A percentile compares a stretch with the other conserved stretches of the same genome.
These are phyloP conservation scores for Ogataea glucozyma DNA, from an alignment of 805 yeast species.

Conservation along the genomic window DNA sequence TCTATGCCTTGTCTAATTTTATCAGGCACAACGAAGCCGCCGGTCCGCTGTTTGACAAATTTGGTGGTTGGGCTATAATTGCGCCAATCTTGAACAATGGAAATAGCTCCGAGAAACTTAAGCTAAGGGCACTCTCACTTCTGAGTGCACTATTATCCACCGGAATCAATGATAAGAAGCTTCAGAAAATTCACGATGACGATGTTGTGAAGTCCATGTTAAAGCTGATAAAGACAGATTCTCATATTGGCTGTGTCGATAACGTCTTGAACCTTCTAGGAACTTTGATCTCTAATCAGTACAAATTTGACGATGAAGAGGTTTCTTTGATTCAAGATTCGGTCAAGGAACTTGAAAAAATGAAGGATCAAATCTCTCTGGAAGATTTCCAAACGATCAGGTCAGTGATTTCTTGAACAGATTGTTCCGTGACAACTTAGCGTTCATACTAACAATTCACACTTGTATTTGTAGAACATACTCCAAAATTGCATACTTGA, in stretches of 20 bases:
- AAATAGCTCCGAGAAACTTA: slow-evolving; percentile 39
- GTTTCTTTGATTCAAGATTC: slow-evolving; percentile 36
- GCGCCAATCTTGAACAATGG: slow-evolving; percentile 26
- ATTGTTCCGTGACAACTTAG: background rate
- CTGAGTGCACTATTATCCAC: slow-evolving; percentile 55
- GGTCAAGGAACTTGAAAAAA: slow-evolving; percentile 40
- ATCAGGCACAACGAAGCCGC: slow-evolving; percentile 67
- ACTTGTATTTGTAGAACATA: slow-evolving; percentile 33
- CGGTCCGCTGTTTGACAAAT: slow-evolving; percentile 52
- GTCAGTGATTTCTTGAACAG: slow-evolving; percentile 37
- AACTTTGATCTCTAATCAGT: slow-evolving; percentile 45
- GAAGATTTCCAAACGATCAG: slow-evolving; percentile 55
- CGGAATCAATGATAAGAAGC: slow-evolving; percentile 43
- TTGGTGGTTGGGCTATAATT: slow-evolving; percentile 64
- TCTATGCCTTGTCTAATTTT: slow-evolving; percentile 75
- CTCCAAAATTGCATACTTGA: slow-evolving; percentile 37
- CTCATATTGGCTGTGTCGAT: slow-evolving; percentile 54
- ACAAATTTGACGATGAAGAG: slow-evolving; percentile 49
- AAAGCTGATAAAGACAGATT: slow-evolving; percentile 34
- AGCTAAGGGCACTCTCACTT: slow-evolving; percentile 53
- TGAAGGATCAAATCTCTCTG: slow-evolving; percentile 50
- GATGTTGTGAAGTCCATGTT: slow-evolving; percentile 38
- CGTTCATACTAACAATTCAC: slow-evolving; percentile 4
- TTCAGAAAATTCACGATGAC: slow-evolving; percentile 40
- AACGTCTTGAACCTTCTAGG: slow-evolving; percentile 53